A percentile compares a stretch with the other conserved stretches of the same genome.
phyloP scores from a whole-genome alignment of 495 filamentous ascomycete species.

The Cudoniella acicularis region DNA sequence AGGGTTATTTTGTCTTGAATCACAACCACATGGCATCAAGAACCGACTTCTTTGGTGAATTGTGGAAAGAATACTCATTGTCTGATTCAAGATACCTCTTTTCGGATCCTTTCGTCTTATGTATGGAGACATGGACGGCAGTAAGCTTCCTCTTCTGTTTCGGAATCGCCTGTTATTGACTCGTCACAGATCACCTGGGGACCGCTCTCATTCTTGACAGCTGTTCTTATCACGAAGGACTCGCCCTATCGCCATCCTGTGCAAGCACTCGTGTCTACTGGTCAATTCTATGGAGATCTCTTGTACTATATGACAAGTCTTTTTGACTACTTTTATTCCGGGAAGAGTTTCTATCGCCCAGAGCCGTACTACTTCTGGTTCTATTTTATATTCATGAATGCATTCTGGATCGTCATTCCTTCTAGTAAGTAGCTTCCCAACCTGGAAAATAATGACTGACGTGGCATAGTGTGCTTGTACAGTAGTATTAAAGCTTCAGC shows the following conservation, averaged over 20 bases:
- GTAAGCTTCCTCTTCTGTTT: no score
- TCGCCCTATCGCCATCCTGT: slow-evolving; percentile 49
- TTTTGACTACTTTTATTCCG: slow-evolving; percentile 41
- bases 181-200: slow-evolving; percentile 45
- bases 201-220: slow-evolving; percentile 48
- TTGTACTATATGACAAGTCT: slow-evolving; percentile 53
- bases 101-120: slow-evolving; percentile 47
- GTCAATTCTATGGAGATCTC: slow-evolving; percentile 54
- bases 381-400: slow-evolving; percentile 54
- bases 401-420: slow-evolving; percentile 56
- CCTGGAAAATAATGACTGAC: neutral
- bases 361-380: slow-evolving; percentile 53
- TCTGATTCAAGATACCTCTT: slow-evolving; percentile 57
- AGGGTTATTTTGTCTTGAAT: slow-evolving; percentile 51
- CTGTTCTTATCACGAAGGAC: slow-evolving; percentile 39
- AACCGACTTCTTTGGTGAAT: slow-evolving; percentile 50
- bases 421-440: slow-evolving; percentile 34
- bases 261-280: slow-evolving; percentile 49
- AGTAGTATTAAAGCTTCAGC: slow-evolving; percentile 9
- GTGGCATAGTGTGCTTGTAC: slow-evolving; percentile 12
- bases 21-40: slow-evolving; percentile 37
- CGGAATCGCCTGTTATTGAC: no score
- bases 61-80: slow-evolving; percentile 61
- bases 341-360: slow-evolving; percentile 45
- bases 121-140: slow-evolving; percentile 54